Percentiles rank a stretch among this genome's conserved stretches.
phyloP scores from a whole-genome alignment of 1,284 basidiomycete species.

The Tylopilus sp. region DNA sequence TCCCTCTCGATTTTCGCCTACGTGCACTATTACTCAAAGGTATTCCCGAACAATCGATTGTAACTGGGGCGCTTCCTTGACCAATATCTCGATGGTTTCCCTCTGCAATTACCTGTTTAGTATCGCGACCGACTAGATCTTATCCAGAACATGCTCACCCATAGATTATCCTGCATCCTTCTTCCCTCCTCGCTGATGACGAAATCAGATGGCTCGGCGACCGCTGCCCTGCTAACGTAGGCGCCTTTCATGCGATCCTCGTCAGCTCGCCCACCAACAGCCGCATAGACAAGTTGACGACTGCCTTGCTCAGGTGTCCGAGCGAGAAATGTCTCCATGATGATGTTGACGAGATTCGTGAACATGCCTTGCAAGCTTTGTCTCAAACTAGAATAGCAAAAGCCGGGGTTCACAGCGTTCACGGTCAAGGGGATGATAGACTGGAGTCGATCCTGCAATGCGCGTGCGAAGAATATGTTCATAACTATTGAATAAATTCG shows the following conservation, averaged over 20 bases:
- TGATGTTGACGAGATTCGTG: background rate
- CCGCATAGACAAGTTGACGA: slow-evolving; percentile 37
- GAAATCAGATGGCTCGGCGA: slow-evolving; percentile 46
- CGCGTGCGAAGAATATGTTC: slow-evolving; percentile 30
- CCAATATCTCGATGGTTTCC: slow-evolving; percentile 36
- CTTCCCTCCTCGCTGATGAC: slow-evolving; percentile 44
- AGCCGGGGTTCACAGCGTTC: slow-evolving; percentile 47
- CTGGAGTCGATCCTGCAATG: slow-evolving; percentile 20
- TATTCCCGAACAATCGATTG: slow-evolving; percentile 12
- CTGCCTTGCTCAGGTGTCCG: slow-evolving; percentile 37
- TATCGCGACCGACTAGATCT: no score
- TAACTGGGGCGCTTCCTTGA: slow-evolving; percentile 9
- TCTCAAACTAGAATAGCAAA: slow-evolving; percentile 45
- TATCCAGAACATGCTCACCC: slow-evolving; percentile 34
- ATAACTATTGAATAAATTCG: slow-evolving; percentile 15
- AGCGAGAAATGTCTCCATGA: slow-evolving; percentile 19
- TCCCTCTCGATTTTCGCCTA: no score
- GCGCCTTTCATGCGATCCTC: slow-evolving; percentile 41
- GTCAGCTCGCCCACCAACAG: slow-evolving; percentile 23
- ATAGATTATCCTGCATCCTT: slow-evolving; percentile 41
- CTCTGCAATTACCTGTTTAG: slow-evolving; percentile 16
- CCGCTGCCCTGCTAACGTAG: slow-evolving; percentile 31
- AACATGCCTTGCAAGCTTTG: slow-evolving; percentile 8
- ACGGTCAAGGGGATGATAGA: slow-evolving; percentile 31
- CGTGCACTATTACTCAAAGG: no score